Conservation (phyloP, 192 early-diverging fungal genomes). For the Coemansia sp. region DNA sequence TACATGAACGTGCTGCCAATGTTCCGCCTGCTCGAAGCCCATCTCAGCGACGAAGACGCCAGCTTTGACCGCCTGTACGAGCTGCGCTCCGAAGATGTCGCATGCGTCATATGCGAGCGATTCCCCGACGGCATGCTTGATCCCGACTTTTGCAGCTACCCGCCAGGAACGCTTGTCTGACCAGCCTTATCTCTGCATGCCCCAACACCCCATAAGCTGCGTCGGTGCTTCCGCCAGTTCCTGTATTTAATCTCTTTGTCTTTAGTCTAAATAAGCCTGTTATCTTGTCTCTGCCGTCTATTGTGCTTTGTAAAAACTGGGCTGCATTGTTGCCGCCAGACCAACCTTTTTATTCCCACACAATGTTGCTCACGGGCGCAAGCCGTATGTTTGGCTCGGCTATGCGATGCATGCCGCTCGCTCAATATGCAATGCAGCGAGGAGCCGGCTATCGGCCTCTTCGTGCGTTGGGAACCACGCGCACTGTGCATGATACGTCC, state of each 20-base stretch:
- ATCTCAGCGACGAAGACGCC: conserved; percentile 44
- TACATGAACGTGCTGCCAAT: conserved; percentile 52
- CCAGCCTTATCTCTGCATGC: background rate
- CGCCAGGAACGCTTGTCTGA: conserved; percentile 5
- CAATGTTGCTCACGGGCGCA: background rate
- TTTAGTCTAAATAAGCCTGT: background rate
- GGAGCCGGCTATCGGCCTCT: background rate
- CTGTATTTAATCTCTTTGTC: conserved; percentile 4
- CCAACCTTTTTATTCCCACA: background rate
- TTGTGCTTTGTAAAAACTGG: conserved; percentile 6
- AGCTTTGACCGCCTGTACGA: conserved; percentile 49
- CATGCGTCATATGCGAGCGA: conserved; percentile 39
- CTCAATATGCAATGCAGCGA: background rate
- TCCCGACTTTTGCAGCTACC: conserved; percentile 32
- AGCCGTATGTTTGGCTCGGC: conserved; percentile 4
- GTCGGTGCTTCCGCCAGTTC: background rate
- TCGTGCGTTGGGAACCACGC: conserved; percentile 5
- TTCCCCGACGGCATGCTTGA: conserved; percentile 52
- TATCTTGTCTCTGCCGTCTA: background rate
- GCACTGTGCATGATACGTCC: background rate
- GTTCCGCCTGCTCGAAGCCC: conserved; percentile 39
- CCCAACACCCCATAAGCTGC: conserved; percentile 1
- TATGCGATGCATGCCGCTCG: conserved; percentile 12
- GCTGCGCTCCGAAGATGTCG: conserved; percentile 45
- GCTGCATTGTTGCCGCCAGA: background rate